phyloP scores from a whole-genome alignment of 2,329 filamentous ascomycete species.

The Paraphaeosphaeria sporulosa region DNA sequence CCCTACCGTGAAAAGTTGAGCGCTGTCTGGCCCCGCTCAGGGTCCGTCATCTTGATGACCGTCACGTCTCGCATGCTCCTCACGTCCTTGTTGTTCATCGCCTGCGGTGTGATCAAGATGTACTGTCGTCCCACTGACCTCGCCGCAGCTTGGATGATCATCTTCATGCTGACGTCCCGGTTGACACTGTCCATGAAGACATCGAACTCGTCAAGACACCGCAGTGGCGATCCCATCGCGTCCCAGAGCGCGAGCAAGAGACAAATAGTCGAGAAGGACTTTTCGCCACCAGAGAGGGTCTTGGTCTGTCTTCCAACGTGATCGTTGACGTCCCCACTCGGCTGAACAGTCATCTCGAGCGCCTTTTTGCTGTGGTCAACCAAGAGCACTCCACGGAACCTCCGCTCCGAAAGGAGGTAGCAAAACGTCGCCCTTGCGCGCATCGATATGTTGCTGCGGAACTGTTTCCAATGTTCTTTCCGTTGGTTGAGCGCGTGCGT shows the following conservation, averaged over 20 bases:
- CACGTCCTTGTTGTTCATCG: constrained; percentile 64
- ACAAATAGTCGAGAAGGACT: constrained; percentile 97
- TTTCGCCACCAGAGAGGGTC: constrained; percentile 94
- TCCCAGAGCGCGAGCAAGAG: constrained; percentile 94
- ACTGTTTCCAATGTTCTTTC: constrained; percentile 77
- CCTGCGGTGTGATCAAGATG: constrained; percentile 94
- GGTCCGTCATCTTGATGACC: constrained; percentile 68
- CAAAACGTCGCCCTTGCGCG: constrained; percentile 85
- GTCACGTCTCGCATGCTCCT: constrained; percentile 74
- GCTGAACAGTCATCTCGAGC: constrained; percentile 78
- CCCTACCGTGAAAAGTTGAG: constrained; percentile 38
- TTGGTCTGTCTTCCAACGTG: constrained; percentile 82
- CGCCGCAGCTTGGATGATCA: constrained; percentile 89
- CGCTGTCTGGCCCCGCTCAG: constrained; percentile 59
- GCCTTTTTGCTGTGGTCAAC: constrained; percentile 78
- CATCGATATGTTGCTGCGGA: constrained; percentile 85
- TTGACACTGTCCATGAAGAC: constrained; percentile 99
- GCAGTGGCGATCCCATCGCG: constrained; percentile 93
- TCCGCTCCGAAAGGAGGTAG: constrained; percentile 86
- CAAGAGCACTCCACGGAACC: constrained; percentile 82
- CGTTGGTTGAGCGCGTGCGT: constrained; percentile 72
- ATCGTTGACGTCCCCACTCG: constrained; percentile 72
- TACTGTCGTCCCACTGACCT: constrained; percentile 91
- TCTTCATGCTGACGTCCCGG: constrained; percentile 87
- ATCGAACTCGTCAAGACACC: constrained; percentile 97